Evolutionary conservation across 1,139 yeast genomes (phyloP).

Genomic region (Yamadazyma taylorii): DNA sequence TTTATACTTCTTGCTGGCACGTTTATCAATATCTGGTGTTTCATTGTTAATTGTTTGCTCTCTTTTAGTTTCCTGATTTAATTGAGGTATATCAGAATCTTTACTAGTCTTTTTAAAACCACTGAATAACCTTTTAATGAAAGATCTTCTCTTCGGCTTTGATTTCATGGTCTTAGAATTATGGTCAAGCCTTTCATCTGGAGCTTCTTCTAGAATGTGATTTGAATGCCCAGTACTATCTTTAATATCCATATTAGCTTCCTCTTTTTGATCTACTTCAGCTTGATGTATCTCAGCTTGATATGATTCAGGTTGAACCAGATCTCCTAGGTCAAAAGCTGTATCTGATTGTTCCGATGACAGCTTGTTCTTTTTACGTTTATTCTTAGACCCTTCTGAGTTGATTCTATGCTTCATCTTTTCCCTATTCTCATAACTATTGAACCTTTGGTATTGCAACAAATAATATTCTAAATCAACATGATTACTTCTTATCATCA

Average conservation of each 20-base stretch:
- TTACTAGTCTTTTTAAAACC: slow-evolving; percentile 9
- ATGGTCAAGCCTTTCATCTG: too few relatives aligned
- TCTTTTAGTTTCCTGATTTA: too few relatives aligned
- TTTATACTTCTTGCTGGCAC: slow-evolving; percentile 11
- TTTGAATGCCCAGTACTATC: too few relatives aligned
- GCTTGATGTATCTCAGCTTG: too few relatives aligned
- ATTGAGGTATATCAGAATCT: background rate
- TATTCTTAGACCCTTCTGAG: slow-evolving; percentile 4
- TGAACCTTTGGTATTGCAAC: slow-evolving; percentile 13
- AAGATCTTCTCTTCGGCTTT: slow-evolving; percentile 17
- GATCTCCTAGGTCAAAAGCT: too few relatives aligned
- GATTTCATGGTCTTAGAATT: slow-evolving; percentile 2
- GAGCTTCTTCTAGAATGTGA: too few relatives aligned
- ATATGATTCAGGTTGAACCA: too few relatives aligned
- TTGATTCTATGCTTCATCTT: slow-evolving; percentile 14
- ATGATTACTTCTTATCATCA: slow-evolving; percentile 23
- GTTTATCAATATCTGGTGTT: slow-evolving; percentile 1
- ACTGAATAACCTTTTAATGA: slow-evolving; percentile 21
- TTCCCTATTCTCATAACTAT: slow-evolving; percentile 15
- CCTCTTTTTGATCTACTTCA: too few relatives aligned
- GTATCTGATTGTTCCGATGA: background rate
- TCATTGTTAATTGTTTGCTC: background rate
- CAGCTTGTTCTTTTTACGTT: slow-evolving; percentile 2
- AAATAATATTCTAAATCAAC: slow-evolving; percentile 24
- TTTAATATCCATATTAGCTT: too few relatives aligned